phyloP scores from a whole-genome alignment of 2,329 filamentous ascomycete genomes.

The Exophiala sp. region DNA sequence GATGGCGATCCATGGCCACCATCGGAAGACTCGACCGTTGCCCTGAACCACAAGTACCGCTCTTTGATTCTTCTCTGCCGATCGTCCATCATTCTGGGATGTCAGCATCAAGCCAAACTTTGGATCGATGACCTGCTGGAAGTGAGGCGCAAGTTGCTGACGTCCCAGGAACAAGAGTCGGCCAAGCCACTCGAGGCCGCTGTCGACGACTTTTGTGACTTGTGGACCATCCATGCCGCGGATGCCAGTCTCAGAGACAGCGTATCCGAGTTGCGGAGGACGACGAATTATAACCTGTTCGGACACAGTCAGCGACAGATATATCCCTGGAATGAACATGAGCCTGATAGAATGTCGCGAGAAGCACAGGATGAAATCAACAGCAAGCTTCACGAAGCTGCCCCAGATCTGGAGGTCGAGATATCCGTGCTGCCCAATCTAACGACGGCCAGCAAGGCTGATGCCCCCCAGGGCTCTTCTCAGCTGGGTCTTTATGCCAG shows the following conservation, averaged over 20 bases:
- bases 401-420: constrained; percentile 74
- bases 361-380: constrained; percentile 64
- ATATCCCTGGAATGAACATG: constrained; percentile 58
- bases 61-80: constrained; percentile 17
- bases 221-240: constrained; percentile 33
- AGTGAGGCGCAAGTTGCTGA: constrained; percentile 1
- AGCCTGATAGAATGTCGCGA: constrained; percentile 52
- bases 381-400: constrained; percentile 53
- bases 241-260: constrained; percentile 4
- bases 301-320: constrained; percentile 48
- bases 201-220: constrained; percentile 38
- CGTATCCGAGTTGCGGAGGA: constrained; percentile 3
- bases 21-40: constrained; percentile 34
- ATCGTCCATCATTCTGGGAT: constrained; percentile 17
- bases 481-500: constrained; percentile 90
- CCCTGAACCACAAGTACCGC: constrained; percentile 17
- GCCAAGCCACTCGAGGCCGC: constrained; percentile 20
- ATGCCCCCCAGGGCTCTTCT: constrained; percentile 43
- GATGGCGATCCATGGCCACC: constrained; percentile 29
- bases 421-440: constrained; percentile 71
- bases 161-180: neutral
- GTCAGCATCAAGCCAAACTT: constrained; percentile 14
- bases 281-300: constrained; percentile 14
- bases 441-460: constrained; percentile 33
- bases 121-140: constrained; percentile 17